Percentiles rank a stretch among this genome's conserved stretches.
Evolutionary conservation across 192 early-diverging fungal species (phyloP).

Genomic region (Mortierella antarctica): DNA sequence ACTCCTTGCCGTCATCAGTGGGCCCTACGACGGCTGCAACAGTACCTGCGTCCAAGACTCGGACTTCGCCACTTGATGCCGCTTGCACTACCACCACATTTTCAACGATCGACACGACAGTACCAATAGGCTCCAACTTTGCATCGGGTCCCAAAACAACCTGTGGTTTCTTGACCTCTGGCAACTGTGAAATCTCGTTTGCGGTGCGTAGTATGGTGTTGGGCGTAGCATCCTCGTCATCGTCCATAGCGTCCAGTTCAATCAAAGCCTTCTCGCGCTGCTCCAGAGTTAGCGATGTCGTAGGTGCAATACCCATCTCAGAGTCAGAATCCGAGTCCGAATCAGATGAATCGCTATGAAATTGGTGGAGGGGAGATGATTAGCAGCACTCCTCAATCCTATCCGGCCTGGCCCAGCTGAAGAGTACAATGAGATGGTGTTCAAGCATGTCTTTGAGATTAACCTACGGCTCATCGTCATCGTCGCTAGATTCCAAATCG

Average conservation of each 20-base stretch:
- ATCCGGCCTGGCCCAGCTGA: background rate
- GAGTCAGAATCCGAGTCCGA: constrained; percentile 45
- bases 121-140: constrained; percentile 68
- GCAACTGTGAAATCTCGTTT: constrained; percentile 70
- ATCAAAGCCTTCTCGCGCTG: constrained; percentile 42
- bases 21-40: constrained; percentile 60
- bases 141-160: constrained; percentile 61
- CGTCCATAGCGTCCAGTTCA: constrained; percentile 40
- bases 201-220: constrained; percentile 55
- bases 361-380: background rate
- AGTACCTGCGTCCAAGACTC: constrained; percentile 81
- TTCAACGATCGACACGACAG: constrained; percentile 76
- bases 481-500: constrained; percentile 54
- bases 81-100: constrained; percentile 78
- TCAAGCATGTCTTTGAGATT: background rate
- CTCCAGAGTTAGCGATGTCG: constrained; percentile 24
- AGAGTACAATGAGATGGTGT: too few species aligned
- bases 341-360: constrained; percentile 23
- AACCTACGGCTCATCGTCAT: constrained; percentile 39
- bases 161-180: constrained; percentile 54
- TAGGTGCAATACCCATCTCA: background rate
- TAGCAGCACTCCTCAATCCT: too few species aligned
- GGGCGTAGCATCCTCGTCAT: constrained; percentile 49
- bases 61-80: constrained; percentile 52
- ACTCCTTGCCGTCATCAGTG: constrained; percentile 23